Base-by-base conservation (phyloP, 2,329 filamentous ascomycete genomes). In the Pseudopyrenochaeta lycopersici region DNA sequence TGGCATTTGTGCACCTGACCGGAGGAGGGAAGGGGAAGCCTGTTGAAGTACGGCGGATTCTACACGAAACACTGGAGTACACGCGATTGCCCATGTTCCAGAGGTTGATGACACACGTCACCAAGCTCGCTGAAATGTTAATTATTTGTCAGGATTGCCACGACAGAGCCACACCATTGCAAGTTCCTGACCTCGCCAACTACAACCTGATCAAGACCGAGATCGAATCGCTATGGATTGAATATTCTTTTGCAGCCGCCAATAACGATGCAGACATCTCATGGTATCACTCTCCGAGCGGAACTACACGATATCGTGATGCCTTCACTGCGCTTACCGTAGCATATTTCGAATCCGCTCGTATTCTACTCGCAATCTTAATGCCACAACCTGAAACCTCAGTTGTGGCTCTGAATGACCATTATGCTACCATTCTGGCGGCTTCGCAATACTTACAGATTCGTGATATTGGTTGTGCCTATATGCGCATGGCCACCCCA, bases 401-500 rank as follows among this genome's bases (percentile, higher is more conserved):
- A 4, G 58, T 54, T 18, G 15, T 46, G 1, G 54, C 63, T 18
- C 44, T 56, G 14, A 54, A 33, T 9, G 62, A 68, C 29, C 42
- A 64, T 36, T 63, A 51, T 20, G 31, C 38, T n/a, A 48, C 46
- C 15, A 66, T 73, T 35, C 18, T 73, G 12, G 50, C 66, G 11
- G 64, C 58, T 11, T 62, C 66, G 10, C 38, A 23, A n/a, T 66
- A 62, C 44, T 41, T 71, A n/a, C 46, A 61, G 4, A 53, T 56
- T 3, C 33, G 59, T 14, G 56, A 41, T 14, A 64, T 69, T 29
- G 70, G 68, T 0, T 67, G 62, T 43, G 65, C 68, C 29, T 71
- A 67, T 31, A 73, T 71, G 64, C 64, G 71, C 10, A 70, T 73
- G 62, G 64, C 66, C 5, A 62, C 63, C 7, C 68, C 70, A 15